Evolutionary conservation across 208 protist species (phyloP), one percentile per base, ranked within the genome.

Genomic region (Acanthamoeba healyi): DNA sequence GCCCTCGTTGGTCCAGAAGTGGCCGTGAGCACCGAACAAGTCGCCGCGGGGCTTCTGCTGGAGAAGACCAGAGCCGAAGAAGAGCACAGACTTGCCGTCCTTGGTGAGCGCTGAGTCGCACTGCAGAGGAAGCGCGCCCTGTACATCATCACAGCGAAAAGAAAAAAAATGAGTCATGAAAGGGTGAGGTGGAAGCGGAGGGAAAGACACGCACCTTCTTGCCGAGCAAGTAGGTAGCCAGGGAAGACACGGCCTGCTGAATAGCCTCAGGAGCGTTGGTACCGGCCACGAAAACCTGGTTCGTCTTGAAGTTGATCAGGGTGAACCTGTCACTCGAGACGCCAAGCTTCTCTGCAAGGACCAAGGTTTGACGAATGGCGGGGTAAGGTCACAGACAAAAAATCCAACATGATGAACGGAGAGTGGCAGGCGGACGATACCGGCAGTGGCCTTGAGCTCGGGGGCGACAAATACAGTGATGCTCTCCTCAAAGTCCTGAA

Each of bases 281-380:
- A 34, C 84, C 84, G 29, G 84, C 84, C 15, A 91, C 84, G 17
- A 91, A 91, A 14, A 91, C 61, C 84, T 91, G 51, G 56, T 91
- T 91, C 15, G 51, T 72, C 84, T 91, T 91, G 58, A 91, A 91
- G 84, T 91, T 91, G 61, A 91, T 70, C 84, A 91, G 40, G 24
- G 84, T 91, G 44, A 86, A 86, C 77, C 19, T 86, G 61, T 72
- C 84, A 26, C 61, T 91, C 29, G 84, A 63, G 5, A 91, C 58
- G 34, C 84, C 84, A 22, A 72, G n/a, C 56, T 32, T 19, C 36
- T 91, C 84, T 91, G 54, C 10, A n/a, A n/a, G 40, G 56, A 72
- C 29, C 12, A 24, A 14, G 0, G 46, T 22, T 15, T 9, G 14
- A n/a, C n/a, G n/a, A 86, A 46, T 40, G 40, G 14, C 29, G 54